phyloP scores from a whole-genome alignment of 1,284 basidiomycete genomes.

The Pyrrhoderma lamaoense region DNA sequence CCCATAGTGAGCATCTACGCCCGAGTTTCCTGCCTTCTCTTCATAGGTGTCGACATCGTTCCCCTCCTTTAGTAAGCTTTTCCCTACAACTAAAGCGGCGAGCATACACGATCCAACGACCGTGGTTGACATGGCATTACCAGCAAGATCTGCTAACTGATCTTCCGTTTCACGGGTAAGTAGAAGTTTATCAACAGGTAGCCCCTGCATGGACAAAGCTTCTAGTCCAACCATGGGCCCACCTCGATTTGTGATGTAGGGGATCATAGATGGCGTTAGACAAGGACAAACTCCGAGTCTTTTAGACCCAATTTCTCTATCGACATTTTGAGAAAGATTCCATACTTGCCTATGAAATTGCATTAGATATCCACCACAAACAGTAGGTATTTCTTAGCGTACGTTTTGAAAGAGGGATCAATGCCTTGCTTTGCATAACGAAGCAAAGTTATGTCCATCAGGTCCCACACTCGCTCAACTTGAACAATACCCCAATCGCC shows the following conservation, averaged over 20 bases:
- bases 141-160: slow-evolving; percentile 89
- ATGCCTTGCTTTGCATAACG: slow-evolving; percentile 75
- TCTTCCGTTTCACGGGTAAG: slow-evolving; percentile 91
- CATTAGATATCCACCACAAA: too few species aligned
- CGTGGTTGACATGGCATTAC: slow-evolving; percentile 96
- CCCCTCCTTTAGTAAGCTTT: slow-evolving; percentile 57
- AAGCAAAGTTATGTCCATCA: slow-evolving; percentile 87
- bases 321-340: slow-evolving; percentile 98
- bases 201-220: slow-evolving; percentile 87
- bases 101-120: slow-evolving; percentile 90
- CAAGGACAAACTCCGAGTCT: slow-evolving; percentile 85
- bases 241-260: slow-evolving; percentile 91
- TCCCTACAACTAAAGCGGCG: slow-evolving; percentile 67
- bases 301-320: slow-evolving; percentile 77
- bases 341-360: slow-evolving; percentile 61
- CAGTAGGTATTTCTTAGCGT: slow-evolving; percentile 25
- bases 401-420: slow-evolving; percentile 86
- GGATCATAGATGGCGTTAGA: slow-evolving; percentile 93
- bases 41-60: slow-evolving; percentile 58
- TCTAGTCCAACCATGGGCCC: slow-evolving; percentile 95
- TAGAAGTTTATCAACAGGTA: slow-evolving; percentile 86
- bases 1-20: slow-evolving; percentile 32
- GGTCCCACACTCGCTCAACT: slow-evolving; percentile 90
- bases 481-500: slow-evolving; percentile 87
- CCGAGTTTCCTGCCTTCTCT: slow-evolving; percentile 38